Base-by-base conservation (phyloP, 106 monocot genomes). In the Xerophyta viscosa region DNA sequence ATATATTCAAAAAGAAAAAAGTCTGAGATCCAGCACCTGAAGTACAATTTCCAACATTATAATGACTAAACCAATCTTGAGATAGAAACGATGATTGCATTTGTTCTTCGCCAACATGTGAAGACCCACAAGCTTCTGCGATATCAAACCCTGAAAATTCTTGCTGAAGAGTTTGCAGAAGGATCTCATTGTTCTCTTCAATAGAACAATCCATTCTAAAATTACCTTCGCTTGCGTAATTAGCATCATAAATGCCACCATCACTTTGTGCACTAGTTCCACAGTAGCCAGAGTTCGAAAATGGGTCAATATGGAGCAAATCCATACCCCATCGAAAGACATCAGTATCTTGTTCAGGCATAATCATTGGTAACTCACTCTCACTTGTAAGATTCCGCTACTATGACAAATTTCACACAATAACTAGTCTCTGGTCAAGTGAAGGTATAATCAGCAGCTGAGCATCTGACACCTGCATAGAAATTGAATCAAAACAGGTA, bases 291-390 rank as follows among this genome's bases (percentile, higher is more conserved):
- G 74, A 45, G 61, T 26, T 74, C 62, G 78, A 50, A 63, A 57
- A 82, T 68, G 78, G 82, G 45, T 78, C 66, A 37, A 36, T 65
- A 42, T 74, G 67, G 50, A 93, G 74, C 37, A 89, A 45, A 53
- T 83, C 55, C 24, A 77, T 62, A 27, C 74, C 79, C 89, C 96
- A 89, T 29, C 59, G 67, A 45, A 83, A 55, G 29, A 75, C 70
- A 61, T 89, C 82, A 60, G 86, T 71, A 69, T 98, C 96, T 68
- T 83, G 77, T 29, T 83, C 77, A 45, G 77, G 74, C 71, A 75
- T 77, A 57, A 74, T 80, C 83, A 93, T n/a, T n/a, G n/a, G n/a
- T n/a, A n/a, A n/a, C n/a, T 93, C 66, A 65, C 50, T 44, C 73
- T 47, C 31, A 54, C 44, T 41, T 46, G 13, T 39, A 51, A n/a